Base-by-base conservation (phyloP, 441 rosid species). In the Syzygium malaccense region DNA sequence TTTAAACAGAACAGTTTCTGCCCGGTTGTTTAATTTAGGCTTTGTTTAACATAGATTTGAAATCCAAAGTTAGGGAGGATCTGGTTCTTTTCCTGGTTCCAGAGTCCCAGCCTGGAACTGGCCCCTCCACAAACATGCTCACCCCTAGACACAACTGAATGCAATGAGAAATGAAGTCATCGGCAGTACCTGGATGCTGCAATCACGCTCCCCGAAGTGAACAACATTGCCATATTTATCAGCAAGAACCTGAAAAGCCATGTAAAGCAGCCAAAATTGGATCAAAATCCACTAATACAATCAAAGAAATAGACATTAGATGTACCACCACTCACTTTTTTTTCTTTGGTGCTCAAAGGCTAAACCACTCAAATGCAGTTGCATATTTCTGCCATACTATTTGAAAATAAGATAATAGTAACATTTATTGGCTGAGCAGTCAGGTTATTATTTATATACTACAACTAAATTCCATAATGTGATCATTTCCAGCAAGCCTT, bases 121-220 rank as follows among this genome's bases (percentile, higher is more conserved):
- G n/a, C 14, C 28, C 49, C 78, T 23, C 56, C 84, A 86, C 28
- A n/a, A 85, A 26, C 87, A 86, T 56, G 23, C 80, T 57, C 71
- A 55, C 53, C n/a, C 83, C 83, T 12, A n/a, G 6, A 37, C 83
- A 75, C 83, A 28, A 56, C 54, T 55, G 45, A 88, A 79, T 32
- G 53, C 28, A 28, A 41, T 25, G 80, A 78, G 78, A 86, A 57
- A 62, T 18, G 30, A 62, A 88, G 30, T 53, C 19, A 51, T 66
- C 75, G 84, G 88, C 33, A 86, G 68, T 94, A 97, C 99, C 98
- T 97, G 99, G 90, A 97, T 97, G 92, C 99, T 97, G 94, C 99
- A 97, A 94, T 97, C 99, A 88, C 99, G 98, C 94, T 97, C 99
- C 88, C 99, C 99, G 89, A 95, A 97, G 92, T 97, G 99, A 91